Base-by-base conservation (phyloP, 352 stramenopile species). In the Phytophthora sp. region DNA sequence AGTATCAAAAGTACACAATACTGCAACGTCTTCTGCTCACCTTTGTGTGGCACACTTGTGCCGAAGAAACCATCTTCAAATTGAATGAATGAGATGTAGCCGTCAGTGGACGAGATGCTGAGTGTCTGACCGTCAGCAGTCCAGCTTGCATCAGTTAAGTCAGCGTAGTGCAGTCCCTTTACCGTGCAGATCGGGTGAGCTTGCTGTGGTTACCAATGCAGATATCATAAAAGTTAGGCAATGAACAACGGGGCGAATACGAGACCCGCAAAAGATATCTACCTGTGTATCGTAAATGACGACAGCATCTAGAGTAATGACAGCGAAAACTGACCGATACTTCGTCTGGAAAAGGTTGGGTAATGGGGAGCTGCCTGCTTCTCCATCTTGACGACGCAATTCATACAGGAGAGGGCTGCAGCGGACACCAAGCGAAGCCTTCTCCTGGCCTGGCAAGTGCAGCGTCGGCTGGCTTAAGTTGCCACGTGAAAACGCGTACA, bases 241-340 rank as follows among this genome's bases (percentile, higher is more conserved):
- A n/a, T n/a, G n/a, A n/a, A n/a, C n/a, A n/a, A n/a, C n/a, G n/a
- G n/a, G n/a, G n/a, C n/a, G n/a, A 42, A 46, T 20, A 17, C 3
- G 15, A 42, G 12, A 50, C 30, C 13, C 53, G n/a, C n/a, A 57
- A 37, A 31, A 18, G 15, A 34, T 4, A 30, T 35, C 26, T 64
- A 93, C 83, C 82, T 98, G 80, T 5, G 96, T 98, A 67, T 99
- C 96, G 72, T 99, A 98, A 53, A 99, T 84, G n/a, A 98, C 69
- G 24, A 99, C 85, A 0, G 86, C 85, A 51, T 98, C 92, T 28
- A 97, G 79, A 23, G 95, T 98, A 28, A 98, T 84, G 13, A 99
- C 90, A 24, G 93, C 92, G 77, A 99, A 98, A 26, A 99, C 69
- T 27, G 87, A 89, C 39, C 91, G 84, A 43, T 94, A 83, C 10